Evolutionary conservation across 495 filamentous ascomycete species (phyloP).

Genomic region (Halenospora varia): DNA sequence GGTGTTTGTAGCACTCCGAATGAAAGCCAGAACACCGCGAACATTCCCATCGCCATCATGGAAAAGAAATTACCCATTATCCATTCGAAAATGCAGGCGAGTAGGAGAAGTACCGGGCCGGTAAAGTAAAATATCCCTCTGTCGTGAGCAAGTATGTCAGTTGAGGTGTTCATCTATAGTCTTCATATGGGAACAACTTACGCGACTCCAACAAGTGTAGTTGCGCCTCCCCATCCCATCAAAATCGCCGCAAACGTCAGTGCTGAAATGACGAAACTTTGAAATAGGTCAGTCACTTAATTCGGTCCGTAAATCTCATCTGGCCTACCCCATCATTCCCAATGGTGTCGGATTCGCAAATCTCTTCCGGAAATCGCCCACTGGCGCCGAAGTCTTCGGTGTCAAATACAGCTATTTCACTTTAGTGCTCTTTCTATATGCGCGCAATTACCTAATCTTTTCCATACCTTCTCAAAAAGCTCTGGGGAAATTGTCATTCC

Average conservation of each 20-base stretch:
- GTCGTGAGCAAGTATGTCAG: too few relatives aligned
- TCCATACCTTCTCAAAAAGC: constrained; percentile 48
- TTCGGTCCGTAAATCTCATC: constrained; percentile 9
- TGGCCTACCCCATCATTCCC: constrained; percentile 42
- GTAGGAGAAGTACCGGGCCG: constrained; percentile 42
- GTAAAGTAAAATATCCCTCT: constrained; percentile 55
- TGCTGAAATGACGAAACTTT: constrained; percentile 45
- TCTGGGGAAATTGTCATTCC: constrained; percentile 45
- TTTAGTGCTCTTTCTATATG: constrained; percentile 17
- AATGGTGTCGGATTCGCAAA: constrained; percentile 53
- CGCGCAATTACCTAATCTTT: not conserved
- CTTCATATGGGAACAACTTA: constrained; percentile 33
- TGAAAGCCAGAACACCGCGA: constrained; percentile 52
- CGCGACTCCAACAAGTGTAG: constrained; percentile 43
- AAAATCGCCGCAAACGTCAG: constrained; percentile 30
- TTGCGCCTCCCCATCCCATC: constrained; percentile 53
- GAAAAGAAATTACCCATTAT: constrained; percentile 49
- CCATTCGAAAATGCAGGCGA: constrained; percentile 48
- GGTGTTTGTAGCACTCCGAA: constrained; percentile 51
- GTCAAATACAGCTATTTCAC: constrained; percentile 42
- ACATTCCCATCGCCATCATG: constrained; percentile 55
- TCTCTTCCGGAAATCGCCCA: constrained; percentile 41
- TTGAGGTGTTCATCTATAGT: too few relatives aligned
- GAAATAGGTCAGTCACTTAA: not conserved
- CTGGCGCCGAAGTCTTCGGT: constrained; percentile 45